These are phyloP conservation scores for Colletotrichum noveboracense DNA, from an alignment of 2,329 filamentous ascomycete species.

Conservation along the genomic window DNA sequence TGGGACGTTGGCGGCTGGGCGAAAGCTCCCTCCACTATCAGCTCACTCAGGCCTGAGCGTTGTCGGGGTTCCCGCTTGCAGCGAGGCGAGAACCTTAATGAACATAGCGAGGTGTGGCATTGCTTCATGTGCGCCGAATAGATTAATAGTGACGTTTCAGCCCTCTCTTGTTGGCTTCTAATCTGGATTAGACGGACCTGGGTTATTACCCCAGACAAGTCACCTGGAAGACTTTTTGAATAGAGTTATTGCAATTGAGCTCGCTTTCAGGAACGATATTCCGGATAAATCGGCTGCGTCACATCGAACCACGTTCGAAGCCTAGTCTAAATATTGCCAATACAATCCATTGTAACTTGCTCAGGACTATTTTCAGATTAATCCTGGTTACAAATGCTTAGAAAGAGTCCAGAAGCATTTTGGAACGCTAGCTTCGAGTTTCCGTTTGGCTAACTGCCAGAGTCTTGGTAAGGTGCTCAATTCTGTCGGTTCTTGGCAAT, in stretches of 20 bases:
- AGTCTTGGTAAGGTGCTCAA: neutral
- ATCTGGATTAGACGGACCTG: neutral
- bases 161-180: neutral
- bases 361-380: neutral
- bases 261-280: neutral
- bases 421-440: neutral
- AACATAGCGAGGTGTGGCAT: neutral
- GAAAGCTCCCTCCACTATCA: neutral
- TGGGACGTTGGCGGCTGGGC: neutral
- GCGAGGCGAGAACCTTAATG: neutral
- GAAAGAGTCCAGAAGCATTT: neutral
- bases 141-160: neutral
- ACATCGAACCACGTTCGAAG: neutral
- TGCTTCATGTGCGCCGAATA: neutral
- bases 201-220: neutral
- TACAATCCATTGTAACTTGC: neutral
- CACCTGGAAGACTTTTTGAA: neutral
- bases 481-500: neutral
- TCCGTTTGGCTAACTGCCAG: fast-evolving
- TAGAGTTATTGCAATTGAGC: neutral
- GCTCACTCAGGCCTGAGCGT: neutral
- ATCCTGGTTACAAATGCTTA: neutral
- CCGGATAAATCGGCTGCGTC: neutral
- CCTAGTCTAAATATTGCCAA: neutral
- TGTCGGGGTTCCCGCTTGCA: neutral